Conservation (phyloP, 768 basidiomycete genomes). For the Termitomyces sp. region DNA sequence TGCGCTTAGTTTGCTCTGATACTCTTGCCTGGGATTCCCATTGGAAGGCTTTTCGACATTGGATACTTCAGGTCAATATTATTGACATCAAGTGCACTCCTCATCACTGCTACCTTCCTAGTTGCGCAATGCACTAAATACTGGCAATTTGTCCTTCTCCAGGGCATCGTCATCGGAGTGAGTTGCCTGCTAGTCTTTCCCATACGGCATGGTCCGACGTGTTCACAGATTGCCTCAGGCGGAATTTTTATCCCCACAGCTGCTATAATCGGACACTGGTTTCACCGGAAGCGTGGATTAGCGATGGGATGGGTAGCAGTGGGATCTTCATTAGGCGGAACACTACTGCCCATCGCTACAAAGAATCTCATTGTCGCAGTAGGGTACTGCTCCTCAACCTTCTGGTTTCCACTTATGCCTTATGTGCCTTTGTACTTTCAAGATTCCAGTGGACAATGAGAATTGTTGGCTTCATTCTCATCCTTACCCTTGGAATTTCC, state of each 20-base stretch:
- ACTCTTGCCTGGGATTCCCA: slow-evolving; percentile 57
- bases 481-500: slow-evolving; percentile 37
- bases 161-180: slow-evolving; percentile 66
- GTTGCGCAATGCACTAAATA: slow-evolving; percentile 65
- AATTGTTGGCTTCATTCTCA: slow-evolving; percentile 59
- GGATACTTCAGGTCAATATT: slow-evolving; percentile 59
- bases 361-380: slow-evolving; percentile 48
- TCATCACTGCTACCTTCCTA: slow-evolving; percentile 57
- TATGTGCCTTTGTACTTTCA: neutral
- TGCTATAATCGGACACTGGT: slow-evolving; percentile 69
- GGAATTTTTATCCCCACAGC: slow-evolving; percentile 59
- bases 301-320: slow-evolving; percentile 61
- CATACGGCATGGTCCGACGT: slow-evolving; percentile 4
- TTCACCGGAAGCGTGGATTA: slow-evolving; percentile 44
- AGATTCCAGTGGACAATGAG: slow-evolving; percentile 80
- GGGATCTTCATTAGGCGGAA: slow-evolving; percentile 68
- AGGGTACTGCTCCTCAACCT: slow-evolving; percentile 25
- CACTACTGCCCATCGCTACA: slow-evolving; percentile 58
- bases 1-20: slow-evolving; percentile 51
- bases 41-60: slow-evolving; percentile 66
- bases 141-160: slow-evolving; percentile 77
- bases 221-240: slow-evolving; percentile 41
- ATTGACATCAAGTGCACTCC: slow-evolving; percentile 39
- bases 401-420: neutral
- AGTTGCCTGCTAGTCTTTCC: slow-evolving; percentile 17